Percentiles rank a stretch among this genome's conserved stretches.
Evolutionary conservation across 1,284 basidiomycete species (phyloP).

Genomic region (Ustanciosporium gigantosporum): DNA sequence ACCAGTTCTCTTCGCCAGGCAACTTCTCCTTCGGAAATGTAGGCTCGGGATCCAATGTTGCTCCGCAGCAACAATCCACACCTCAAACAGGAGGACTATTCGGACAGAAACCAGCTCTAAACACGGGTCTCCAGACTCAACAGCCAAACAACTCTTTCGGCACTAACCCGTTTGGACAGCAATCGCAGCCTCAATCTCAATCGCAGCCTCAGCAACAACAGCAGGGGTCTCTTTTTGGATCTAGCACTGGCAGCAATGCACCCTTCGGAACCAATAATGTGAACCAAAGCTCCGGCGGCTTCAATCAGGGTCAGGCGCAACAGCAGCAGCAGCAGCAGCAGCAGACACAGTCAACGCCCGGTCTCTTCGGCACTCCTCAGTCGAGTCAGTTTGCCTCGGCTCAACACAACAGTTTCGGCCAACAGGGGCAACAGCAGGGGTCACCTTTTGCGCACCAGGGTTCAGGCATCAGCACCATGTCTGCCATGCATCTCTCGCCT

Average conservation of each 20-base stretch:
- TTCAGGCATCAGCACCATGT: neutral
- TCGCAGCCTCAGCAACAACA: slow-evolving; percentile 3
- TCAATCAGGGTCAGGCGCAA: too few relatives aligned
- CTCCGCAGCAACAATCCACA: slow-evolving; percentile 1
- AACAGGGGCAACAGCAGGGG: slow-evolving; percentile 21
- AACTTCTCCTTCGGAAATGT: slow-evolving; percentile 27
- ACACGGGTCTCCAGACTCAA: neutral
- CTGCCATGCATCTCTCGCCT: neutral
- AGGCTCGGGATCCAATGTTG: neutral
- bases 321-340: slow-evolving; percentile 3
- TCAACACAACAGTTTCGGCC: neutral
- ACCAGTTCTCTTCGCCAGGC: slow-evolving; percentile 18
- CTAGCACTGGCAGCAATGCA: neutral
- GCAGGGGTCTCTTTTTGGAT: neutral
- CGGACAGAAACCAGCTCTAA: neutral
- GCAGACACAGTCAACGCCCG: too few relatives aligned
- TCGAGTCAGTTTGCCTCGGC: neutral
- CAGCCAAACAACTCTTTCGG: neutral
- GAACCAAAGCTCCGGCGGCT: too few relatives aligned
- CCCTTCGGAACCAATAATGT: neutral
- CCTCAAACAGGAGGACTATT: slow-evolving; percentile 1
- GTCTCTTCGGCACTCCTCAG: neutral
- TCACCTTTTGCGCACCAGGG: slow-evolving; percentile 4
- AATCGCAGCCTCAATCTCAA: slow-evolving; percentile 1
- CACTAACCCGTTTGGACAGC: neutral